Evolutionary conservation across 306 rosid genomes (phyloP).

Genomic region (Spatholobus suberectus): DNA sequence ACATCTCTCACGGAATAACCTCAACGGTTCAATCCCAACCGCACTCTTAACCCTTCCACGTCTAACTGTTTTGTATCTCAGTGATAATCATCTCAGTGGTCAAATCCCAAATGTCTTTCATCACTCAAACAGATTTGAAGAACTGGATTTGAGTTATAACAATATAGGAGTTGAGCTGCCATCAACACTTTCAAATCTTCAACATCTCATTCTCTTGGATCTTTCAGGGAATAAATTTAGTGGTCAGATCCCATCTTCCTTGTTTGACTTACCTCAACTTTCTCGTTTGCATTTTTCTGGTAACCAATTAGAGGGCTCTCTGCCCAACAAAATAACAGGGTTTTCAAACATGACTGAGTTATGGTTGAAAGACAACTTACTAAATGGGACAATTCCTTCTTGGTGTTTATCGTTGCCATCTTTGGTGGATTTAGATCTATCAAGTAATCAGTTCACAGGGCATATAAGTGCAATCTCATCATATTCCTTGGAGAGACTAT

Average conservation of each 20-base stretch:
- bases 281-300: not conserved
- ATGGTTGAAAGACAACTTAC: not conserved
- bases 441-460: not conserved
- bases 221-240: not conserved
- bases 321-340: not conserved
- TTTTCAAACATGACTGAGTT: not conserved
- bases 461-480: not conserved
- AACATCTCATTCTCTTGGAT: conserved; percentile 1
- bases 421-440: not conserved
- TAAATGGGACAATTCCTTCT: conserved; percentile 16
- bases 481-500: not conserved
- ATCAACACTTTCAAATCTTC: conserved; percentile 4
- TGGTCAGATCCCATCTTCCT: not conserved
- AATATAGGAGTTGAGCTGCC: not conserved
- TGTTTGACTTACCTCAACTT: not conserved
- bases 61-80: too few species aligned
- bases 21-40: not conserved
- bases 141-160: not conserved
- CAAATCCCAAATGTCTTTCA: not conserved
- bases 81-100: not conserved
- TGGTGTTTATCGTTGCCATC: conserved; percentile 6
- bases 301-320: not conserved
- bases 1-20: not conserved
- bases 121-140: not conserved
- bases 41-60: too few species aligned